Evolutionary conservation across 2,329 filamentous ascomycete species (phyloP).

Genomic region (Calonectria ilicicola): DNA sequence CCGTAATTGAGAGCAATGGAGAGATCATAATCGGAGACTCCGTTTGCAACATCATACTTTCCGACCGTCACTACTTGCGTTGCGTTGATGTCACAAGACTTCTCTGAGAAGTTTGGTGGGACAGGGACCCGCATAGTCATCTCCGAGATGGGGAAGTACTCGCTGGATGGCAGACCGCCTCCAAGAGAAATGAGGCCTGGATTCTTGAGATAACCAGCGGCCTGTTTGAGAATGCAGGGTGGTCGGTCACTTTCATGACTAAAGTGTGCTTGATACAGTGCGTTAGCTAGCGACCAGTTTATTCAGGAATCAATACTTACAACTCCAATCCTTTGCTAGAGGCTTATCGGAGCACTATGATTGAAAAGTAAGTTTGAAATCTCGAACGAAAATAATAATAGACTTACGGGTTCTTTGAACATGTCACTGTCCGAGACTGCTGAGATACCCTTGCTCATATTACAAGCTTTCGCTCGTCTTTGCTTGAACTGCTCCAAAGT

Average conservation of each 20-base stretch:
- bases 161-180: neutral
- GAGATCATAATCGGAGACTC: neutral
- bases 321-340: neutral
- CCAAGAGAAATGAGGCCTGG: neutral
- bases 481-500: neutral
- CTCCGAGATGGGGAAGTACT: neutral
- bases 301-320: neutral
- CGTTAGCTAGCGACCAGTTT: neutral
- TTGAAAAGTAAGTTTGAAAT: neutral
- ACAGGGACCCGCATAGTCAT: neutral
- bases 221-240: neutral
- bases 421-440: neutral
- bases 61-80: neutral
- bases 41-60: neutral
- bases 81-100: neutral
- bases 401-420: neutral
- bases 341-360: neutral
- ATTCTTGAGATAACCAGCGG: neutral
- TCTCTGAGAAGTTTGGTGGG: neutral
- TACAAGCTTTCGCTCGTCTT: neutral
- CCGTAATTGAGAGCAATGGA: conserved; percentile 72
- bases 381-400: too few relatives aligned
- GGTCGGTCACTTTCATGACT: neutral
- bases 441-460: neutral
- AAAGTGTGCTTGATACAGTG: neutral